Percentiles rank a stretch among this genome's conserved stretches.
Conservation (phyloP, 306 rosid genomes). For the Canavalia gladiata region DNA sequence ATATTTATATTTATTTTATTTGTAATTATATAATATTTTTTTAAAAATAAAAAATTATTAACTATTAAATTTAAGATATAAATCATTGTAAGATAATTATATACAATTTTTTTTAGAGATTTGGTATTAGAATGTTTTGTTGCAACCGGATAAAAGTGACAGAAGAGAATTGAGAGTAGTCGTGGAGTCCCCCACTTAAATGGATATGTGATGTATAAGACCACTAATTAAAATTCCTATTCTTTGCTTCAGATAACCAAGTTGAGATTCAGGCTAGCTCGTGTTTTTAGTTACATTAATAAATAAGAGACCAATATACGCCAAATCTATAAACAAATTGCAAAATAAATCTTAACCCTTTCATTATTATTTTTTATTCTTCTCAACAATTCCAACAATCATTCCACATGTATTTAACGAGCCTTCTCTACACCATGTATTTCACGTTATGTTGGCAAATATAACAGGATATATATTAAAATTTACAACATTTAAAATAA, state of each 20-base stretch:
- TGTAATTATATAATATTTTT: too few species aligned
- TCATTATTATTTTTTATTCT: neutral
- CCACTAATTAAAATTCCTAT: constrained; percentile 33
- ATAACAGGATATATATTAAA: too few species aligned
- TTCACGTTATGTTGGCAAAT: too few species aligned
- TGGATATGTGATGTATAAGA: constrained; percentile 53
- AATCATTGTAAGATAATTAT: constrained; percentile 36
- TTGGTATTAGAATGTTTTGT: constrained; percentile 61
- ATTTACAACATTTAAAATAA: too few species aligned
- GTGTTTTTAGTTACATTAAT: neutral
- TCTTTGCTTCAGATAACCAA: constrained; percentile 45
- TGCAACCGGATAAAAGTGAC: constrained; percentile 42
- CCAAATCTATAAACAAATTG: neutral
- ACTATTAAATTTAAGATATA: too few species aligned
- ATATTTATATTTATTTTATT: too few species aligned
- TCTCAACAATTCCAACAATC: neutral
- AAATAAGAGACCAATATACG: neutral
- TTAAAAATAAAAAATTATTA: too few species aligned
- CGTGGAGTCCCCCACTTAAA: constrained; percentile 47
- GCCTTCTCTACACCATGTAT: too few species aligned
- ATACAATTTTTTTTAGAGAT: constrained; percentile 17
- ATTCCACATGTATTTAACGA: neutral
- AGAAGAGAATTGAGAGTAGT: constrained; percentile 20
- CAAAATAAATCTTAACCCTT: neutral
- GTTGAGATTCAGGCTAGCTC: constrained; percentile 36